A percentile compares a stretch with the other conserved stretches of the same genome.
These are phyloP conservation scores for Tilletia walkeri DNA, from an alignment of 1,284 basidiomycete species.

Conservation along the genomic window DNA sequence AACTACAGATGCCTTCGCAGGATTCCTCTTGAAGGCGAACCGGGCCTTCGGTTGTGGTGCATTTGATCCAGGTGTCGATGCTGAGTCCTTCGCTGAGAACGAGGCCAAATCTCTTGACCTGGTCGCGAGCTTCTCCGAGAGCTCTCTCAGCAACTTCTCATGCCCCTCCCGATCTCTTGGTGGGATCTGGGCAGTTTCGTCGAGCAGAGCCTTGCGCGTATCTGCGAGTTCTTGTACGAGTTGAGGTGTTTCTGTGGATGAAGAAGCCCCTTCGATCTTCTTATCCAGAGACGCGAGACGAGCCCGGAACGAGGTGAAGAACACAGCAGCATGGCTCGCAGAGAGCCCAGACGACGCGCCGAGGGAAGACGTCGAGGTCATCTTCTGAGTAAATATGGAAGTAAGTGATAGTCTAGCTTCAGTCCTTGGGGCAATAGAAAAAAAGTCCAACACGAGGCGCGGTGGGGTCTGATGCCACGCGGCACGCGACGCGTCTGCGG, in stretches of 20 bases:
- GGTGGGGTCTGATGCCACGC: too few relatives aligned
- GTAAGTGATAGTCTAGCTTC: too few relatives aligned
- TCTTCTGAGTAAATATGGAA: not conserved
- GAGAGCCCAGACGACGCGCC: constrained; percentile 13
- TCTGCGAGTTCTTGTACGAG: not conserved
- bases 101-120: not conserved
- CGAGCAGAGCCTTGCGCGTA: not conserved
- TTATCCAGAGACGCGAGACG: not conserved
- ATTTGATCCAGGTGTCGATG: not conserved
- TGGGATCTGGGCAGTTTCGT: constrained; percentile 2
- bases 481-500: too few relatives aligned
- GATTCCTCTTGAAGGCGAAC: constrained; percentile 13
- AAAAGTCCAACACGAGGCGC: too few relatives aligned
- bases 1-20: not conserved
- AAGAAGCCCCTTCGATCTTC: not conserved
- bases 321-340: not conserved
- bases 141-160: not conserved
- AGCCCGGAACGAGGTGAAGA: constrained; percentile 13
- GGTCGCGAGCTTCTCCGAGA: not conserved
- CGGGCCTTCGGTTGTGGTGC: not conserved
- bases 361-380: constrained; percentile 10
- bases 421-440: too few relatives aligned
- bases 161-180: not conserved
- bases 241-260: not conserved
- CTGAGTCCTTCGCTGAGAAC: not conserved